Percentiles rank a stretch among this genome's conserved stretches.
phyloP scores from a whole-genome alignment of 1,139 yeast genomes.

The Blastobotrys malaysiensis region DNA sequence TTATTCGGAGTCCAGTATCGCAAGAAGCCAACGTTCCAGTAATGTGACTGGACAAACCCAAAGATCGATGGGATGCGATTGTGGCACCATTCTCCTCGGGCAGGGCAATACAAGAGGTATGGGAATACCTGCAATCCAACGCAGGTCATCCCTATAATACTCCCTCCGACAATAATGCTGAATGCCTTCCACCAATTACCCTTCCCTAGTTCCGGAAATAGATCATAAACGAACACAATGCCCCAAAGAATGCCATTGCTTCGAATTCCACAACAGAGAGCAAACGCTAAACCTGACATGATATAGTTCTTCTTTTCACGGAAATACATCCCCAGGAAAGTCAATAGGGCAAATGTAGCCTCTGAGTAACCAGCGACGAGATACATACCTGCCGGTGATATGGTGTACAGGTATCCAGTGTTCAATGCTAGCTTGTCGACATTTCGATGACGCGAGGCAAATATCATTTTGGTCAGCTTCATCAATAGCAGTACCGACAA shows the following conservation, averaged over 20 bases:
- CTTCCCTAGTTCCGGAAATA: slow-evolving; percentile 11
- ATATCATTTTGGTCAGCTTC: slow-evolving; percentile 37
- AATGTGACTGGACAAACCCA: slow-evolving; percentile 67
- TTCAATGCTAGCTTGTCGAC: not conserved
- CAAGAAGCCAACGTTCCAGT: slow-evolving; percentile 83
- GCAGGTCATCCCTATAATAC: slow-evolving; percentile 45
- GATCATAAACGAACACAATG: slow-evolving; percentile 55
- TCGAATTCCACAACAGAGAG: slow-evolving; percentile 56
- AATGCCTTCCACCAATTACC: slow-evolving; percentile 1
- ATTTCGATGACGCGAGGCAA: slow-evolving; percentile 40
- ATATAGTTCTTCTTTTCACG: slow-evolving; percentile 40
- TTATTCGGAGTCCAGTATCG: slow-evolving; percentile 77
- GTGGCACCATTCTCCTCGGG: slow-evolving; percentile 75
- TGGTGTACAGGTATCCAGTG: slow-evolving; percentile 38
- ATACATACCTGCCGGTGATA: slow-evolving; percentile 81
- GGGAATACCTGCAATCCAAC: slow-evolving; percentile 48
- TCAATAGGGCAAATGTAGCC: slow-evolving; percentile 59
- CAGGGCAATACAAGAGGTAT: slow-evolving; percentile 58
- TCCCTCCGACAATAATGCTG: slow-evolving; percentile 46
- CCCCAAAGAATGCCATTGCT: slow-evolving; percentile 78
- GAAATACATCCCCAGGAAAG: slow-evolving; percentile 53
- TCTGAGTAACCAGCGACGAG: slow-evolving; percentile 75
- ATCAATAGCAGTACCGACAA: slow-evolving; percentile 48
- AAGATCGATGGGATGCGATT: slow-evolving; percentile 54
- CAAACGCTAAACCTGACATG: slow-evolving; percentile 54